Evolutionary conservation across 2,329 filamentous ascomycete species (phyloP), one percentile per base, ranked within the genome.

Genomic region (Xylaria sp.): DNA sequence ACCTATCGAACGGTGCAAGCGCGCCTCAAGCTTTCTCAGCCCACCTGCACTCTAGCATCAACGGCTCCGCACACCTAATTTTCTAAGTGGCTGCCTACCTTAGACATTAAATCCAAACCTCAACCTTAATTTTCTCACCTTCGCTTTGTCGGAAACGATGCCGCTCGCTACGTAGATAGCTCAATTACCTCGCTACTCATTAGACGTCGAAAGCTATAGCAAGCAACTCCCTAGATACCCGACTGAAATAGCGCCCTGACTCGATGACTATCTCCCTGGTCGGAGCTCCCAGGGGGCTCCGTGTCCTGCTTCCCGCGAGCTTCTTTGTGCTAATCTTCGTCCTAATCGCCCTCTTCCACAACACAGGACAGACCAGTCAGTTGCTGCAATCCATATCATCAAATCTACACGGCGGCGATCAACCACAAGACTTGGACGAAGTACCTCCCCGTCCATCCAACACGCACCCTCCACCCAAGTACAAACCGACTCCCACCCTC

Each of bases 381-480:
- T 66, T 73, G 42, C 49, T 72, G 33, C 66, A 65, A 52, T 65
- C 57, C 17, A 64, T 73, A 25, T 57, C 67, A 19, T 57, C 67
- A 49, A 68, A 64, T 33, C 67, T 70, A 14, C 66, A 70, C 17
- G 56, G 60, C 54, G 64, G 60, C 2, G 61, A 31, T 38, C 47
- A 60, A 7, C 47, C 38, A 19, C 57, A 63, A 43, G 59, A 59
- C 12, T 50, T 17, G 28, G 61, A 66, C 31, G 47, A 58, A 5
- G 35, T 52, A 17, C 63, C 56, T 25, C 43, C 54, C 45, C 68
- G 66, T 14, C 68, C 68, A 37, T 56, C 66, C 11, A 71, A 70
- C 50, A 69, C 68, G n/a, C 68, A 69, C 57, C 51, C 67, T 12
- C 71, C 69, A 15, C 70, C 70, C 17, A 72, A 71, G 19, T 73